phyloP scores from a whole-genome alignment of 208 protist species.

The Crithidia bombi region DNA sequence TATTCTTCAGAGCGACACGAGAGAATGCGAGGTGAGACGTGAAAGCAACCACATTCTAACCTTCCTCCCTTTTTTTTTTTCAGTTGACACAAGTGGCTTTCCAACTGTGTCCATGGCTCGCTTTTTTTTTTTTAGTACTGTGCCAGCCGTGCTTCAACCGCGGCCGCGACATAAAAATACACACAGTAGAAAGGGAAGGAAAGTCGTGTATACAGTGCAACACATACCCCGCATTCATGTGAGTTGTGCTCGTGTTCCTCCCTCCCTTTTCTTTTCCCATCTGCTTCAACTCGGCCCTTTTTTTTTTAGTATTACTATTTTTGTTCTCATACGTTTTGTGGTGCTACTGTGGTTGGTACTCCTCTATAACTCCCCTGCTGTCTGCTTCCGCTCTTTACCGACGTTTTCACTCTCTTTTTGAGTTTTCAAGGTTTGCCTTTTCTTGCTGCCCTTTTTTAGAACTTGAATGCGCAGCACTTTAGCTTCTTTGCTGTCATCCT shows the following conservation, averaged over 20 bases:
- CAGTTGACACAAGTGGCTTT: background rate
- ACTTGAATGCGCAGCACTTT: slow-evolving; percentile 3
- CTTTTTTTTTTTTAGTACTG: background rate
- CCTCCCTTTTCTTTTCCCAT: slow-evolving; percentile 5
- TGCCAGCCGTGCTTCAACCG: background rate
- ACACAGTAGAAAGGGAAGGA: background rate
- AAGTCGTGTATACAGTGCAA: background rate
- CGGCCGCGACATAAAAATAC: background rate
- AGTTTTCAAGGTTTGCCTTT: background rate
- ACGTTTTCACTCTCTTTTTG: background rate
- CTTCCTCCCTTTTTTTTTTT: slow-evolving; percentile 12
- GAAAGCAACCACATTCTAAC: no score
- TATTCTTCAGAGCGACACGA: no score
- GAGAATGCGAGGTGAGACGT: no score
- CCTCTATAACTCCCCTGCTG: background rate
- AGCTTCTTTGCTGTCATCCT: slow-evolving; percentile 8
- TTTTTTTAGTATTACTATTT: background rate
- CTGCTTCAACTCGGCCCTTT: background rate
- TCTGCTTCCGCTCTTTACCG: background rate
- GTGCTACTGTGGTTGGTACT: background rate
- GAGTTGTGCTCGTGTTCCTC: slow-evolving; percentile 4
- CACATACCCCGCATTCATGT: background rate
- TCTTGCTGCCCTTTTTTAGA: background rate
- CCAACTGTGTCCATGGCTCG: background rate
- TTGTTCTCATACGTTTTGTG: slow-evolving; percentile 21